A percentile compares a stretch with the other conserved stretches of the same genome.
These are phyloP conservation scores for Acanthamoeba sp. DNA, from an alignment of 208 protist species.

Conservation along the genomic window DNA sequence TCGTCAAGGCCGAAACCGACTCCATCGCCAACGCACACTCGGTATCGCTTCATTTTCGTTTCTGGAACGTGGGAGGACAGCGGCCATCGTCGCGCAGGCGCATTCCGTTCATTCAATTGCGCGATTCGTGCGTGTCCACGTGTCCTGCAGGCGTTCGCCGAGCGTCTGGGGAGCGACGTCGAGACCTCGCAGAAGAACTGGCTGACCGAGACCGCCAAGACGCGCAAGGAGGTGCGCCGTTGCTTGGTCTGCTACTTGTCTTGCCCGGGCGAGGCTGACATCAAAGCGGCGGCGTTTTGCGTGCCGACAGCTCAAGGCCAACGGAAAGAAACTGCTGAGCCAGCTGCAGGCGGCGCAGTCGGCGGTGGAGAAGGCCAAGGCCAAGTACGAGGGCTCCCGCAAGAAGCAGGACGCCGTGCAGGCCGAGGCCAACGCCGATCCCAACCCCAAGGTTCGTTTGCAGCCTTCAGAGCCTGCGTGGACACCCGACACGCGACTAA, in stretches of 20 bases:
- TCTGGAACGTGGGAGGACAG: no score
- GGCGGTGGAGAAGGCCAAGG: slow-evolving; percentile 24
- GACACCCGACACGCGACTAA: no score
- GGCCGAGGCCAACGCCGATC: slow-evolving; percentile 31
- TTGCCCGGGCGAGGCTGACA: not conserved
- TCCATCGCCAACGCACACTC: slow-evolving; percentile 25
- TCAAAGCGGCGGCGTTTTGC: not conserved
- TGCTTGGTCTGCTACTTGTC: no score
- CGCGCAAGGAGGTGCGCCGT: not conserved
- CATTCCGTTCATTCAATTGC: no score
- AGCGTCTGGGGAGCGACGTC: slow-evolving; percentile 4
- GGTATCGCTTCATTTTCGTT: not conserved
- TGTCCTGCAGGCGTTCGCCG: not conserved
- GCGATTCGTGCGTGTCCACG: no score
- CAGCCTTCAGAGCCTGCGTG: no score
- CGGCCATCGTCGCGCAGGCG: no score
- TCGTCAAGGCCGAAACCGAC: slow-evolving; percentile 19
- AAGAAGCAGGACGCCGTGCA: slow-evolving; percentile 64
- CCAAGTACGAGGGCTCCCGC: slow-evolving; percentile 32
- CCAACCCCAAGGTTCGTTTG: slow-evolving; percentile 24
- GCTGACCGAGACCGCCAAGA: slow-evolving; percentile 18
- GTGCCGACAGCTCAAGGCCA: slow-evolving; percentile 24
- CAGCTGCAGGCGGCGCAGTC: slow-evolving; percentile 13
- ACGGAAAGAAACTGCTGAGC: slow-evolving; percentile 37
- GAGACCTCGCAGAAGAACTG: slow-evolving; percentile 8